Evolutionary conservation across 306 rosid genomes (phyloP).

Genomic region (Lathyrus sativus): DNA sequence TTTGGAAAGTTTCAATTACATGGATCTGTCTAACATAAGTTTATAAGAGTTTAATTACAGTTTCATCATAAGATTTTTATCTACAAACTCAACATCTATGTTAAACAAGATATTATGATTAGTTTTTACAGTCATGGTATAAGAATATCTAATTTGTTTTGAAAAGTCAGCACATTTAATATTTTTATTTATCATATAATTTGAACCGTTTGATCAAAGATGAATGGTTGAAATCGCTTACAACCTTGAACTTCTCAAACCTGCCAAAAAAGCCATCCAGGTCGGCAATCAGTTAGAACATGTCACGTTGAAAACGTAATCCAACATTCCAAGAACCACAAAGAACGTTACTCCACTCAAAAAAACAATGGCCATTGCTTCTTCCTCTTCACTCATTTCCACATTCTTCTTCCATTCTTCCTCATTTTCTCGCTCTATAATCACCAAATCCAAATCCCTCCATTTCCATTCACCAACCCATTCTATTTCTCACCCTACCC

Average conservation of each 20-base stretch:
- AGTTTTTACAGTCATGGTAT: no score
- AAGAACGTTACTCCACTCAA: slow-evolving; percentile 26
- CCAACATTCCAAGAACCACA: slow-evolving; percentile 30
- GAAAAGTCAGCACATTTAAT: neutral
- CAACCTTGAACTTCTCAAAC: no score
- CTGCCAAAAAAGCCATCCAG: neutral
- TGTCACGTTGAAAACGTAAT: slow-evolving; percentile 12
- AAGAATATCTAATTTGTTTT: no score
- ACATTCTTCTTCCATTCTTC: slow-evolving; percentile 55
- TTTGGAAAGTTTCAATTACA: no score
- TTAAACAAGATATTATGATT: no score
- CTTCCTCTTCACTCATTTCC: slow-evolving; percentile 62
- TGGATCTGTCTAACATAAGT: no score
- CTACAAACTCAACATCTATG: no score
- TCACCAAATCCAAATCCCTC: slow-evolving; percentile 51
- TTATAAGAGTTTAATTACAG: no score
- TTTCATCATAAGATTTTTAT: no score
- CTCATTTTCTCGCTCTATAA: slow-evolving; percentile 45
- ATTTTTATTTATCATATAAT: neutral
- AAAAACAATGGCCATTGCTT: slow-evolving; percentile 47
- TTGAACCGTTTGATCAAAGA: neutral
- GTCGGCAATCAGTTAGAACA: neutral
- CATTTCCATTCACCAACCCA: slow-evolving; percentile 35
- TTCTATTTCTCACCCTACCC: slow-evolving; percentile 23
- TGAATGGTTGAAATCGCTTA: no score